phyloP scores from a whole-genome alignment of 192 early-diverging fungal genomes.

The Backusella psychrophila region DNA sequence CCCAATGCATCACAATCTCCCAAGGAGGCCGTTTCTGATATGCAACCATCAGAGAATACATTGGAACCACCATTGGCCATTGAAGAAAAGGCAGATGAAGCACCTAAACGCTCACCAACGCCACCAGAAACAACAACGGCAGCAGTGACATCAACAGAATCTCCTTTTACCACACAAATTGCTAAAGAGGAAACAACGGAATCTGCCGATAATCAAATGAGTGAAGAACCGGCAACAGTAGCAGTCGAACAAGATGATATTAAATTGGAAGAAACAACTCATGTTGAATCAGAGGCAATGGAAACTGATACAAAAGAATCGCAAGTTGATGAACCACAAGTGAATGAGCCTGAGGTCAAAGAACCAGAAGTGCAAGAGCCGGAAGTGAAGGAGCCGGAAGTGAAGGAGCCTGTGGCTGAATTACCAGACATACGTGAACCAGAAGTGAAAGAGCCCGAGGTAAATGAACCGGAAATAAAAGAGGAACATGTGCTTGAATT shows the following conservation, averaged over 20 bases:
- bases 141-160: not conserved
- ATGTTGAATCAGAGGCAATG: not conserved
- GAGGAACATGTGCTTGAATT: not conserved
- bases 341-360: too few species aligned
- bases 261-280: not conserved
- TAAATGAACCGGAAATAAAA: not conserved
- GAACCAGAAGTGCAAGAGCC: not conserved
- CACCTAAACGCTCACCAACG: not conserved
- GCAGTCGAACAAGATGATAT: not conserved
- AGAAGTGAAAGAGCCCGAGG: not conserved
- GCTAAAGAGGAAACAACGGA: not conserved
- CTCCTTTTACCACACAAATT: not conserved
- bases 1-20: not conserved
- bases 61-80: not conserved
- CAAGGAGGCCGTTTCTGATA: not conserved
- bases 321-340: not conserved
- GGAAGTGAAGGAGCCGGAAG: not conserved
- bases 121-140: not conserved
- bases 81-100: not conserved
- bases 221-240: not conserved
- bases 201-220: not conserved
- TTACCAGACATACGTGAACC: not conserved
- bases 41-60: not conserved
- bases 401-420: not conserved
- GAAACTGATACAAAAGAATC: too few species aligned